Percentiles rank a stretch among this genome's conserved stretches.
phyloP scores from a whole-genome alignment of 441 rosid species.

The Pelargonium myrrhifolium region DNA sequence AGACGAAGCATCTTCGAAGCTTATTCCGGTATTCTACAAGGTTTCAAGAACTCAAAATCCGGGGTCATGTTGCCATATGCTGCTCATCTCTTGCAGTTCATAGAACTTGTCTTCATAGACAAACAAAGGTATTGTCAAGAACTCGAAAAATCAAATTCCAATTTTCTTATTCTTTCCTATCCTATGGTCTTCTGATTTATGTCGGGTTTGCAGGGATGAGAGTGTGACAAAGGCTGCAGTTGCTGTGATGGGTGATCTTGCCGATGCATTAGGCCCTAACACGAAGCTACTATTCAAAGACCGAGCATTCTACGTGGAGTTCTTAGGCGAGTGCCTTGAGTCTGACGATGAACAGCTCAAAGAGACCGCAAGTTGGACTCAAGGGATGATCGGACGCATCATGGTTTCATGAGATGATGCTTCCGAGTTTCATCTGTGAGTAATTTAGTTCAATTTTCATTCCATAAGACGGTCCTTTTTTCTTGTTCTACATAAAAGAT shows the following conservation, averaged over 20 bases:
- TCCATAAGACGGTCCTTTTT: neutral
- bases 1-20: constrained; percentile 82
- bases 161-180: neutral
- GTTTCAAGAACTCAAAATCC: constrained; percentile 64
- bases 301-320: constrained; percentile 47
- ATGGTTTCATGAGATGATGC: constrained; percentile 22
- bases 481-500: neutral
- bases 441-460: neutral
- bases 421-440: neutral
- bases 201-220: constrained; percentile 52
- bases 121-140: constrained; percentile 43
- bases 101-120: constrained; percentile 68
- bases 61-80: constrained; percentile 84
- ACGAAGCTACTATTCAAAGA: constrained; percentile 58
- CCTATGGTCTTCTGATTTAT: neutral
- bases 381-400: constrained; percentile 74
- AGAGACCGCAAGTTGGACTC: constrained; percentile 83
- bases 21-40: constrained; percentile 88
- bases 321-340: constrained; percentile 63
- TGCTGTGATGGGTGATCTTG: constrained; percentile 92
- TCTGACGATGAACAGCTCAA: constrained; percentile 79
- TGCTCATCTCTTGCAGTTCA: constrained; percentile 71
- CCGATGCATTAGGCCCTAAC: constrained; percentile 73
- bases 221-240: constrained; percentile 81
- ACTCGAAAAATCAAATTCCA: neutral